Base-by-base conservation (phyloP, 441 rosid genomes). In the Erysimum cheiri region DNA sequence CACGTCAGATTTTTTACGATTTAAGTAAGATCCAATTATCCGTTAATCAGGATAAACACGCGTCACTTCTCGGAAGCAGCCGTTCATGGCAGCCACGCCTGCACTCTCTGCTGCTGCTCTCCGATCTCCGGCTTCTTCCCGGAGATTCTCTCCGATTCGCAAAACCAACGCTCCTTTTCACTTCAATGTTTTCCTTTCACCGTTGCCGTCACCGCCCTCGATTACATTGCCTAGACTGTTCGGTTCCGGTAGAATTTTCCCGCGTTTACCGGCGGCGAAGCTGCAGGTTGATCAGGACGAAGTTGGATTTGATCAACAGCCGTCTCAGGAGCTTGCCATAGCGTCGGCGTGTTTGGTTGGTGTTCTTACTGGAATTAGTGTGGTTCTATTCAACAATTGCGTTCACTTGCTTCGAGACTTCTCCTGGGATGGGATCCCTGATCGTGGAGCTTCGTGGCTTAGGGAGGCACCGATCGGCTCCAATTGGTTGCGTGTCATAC, bases 351-450 rank as follows among this genome's bases (percentile, higher is more conserved):
- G 97, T 69, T 72, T 84, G 33, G 91, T 91, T 15, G 97, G 98
- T 24, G 71, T 89, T 1, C 78, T 89, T 47, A 91, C 96, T 0
- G 97, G 98, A 11, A 14, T 93, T 8, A 85, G 84, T 8, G 96
- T 93, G 10, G 96, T 93, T n/a, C 60, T 89, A 11, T 91, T 93
- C 85, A 93, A 93, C 62, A 87, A 84, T 4, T 72, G 77, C 31
- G 93, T 86, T 36, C 93, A 82, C 60, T 88, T 84, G 72, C 81
- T 93, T 35, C 89, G 97, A 5, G 97, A 91, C 77, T 70, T 88
- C 37, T 85, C 85, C 65, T 91, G 96, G 98, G 96, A 89, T 60
- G 97, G 95, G 36, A 93, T 91, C 29, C 96, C 97, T 4, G 76
- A 80, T 44, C 76, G 92, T 40, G 96, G 97, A 26, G 95, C 98